A percentile compares a stretch with the other conserved stretches of the same genome.
phyloP scores from a whole-genome alignment of 2,329 filamentous ascomycete species.

The Aspergillus novoparasiticus region DNA sequence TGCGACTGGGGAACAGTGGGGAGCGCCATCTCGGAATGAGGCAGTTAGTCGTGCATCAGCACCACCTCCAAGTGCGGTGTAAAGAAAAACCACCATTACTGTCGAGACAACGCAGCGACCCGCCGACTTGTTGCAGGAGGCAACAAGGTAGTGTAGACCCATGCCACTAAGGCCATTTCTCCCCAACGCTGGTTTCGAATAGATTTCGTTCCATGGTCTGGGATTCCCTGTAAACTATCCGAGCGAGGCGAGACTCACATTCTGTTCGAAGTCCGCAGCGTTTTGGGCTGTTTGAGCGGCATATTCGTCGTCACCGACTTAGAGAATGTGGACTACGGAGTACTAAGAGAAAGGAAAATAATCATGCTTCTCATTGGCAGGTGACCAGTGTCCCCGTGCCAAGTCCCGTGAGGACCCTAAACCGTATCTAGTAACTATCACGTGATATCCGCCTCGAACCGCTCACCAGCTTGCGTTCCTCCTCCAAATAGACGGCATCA shows the following conservation, averaged over 20 bases:
- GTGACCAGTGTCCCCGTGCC: neutral
- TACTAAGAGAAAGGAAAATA: neutral
- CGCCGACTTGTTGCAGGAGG: conserved; percentile 10
- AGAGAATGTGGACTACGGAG: neutral
- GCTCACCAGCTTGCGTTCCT: conserved; percentile 21
- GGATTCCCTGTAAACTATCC: conserved; percentile 7
- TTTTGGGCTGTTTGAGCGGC: conserved; percentile 7
- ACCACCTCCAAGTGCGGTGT: conserved; percentile 23
- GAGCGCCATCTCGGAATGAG: conserved; percentile 24
- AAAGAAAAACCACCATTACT: conserved; percentile 16
- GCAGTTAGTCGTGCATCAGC: conserved; percentile 26
- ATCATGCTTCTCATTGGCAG: conserved; percentile 1
- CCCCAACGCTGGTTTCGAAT: conserved; percentile 5
- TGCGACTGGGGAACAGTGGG: conserved; percentile 21
- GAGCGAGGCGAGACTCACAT: conserved; percentile 4
- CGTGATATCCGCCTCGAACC: conserved; percentile 17
- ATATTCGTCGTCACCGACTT: neutral
- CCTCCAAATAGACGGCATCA: conserved; percentile 32
- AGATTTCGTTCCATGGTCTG: conserved; percentile 5
- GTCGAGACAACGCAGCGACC: conserved; percentile 25
- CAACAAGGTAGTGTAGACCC: neutral
- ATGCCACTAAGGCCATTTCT: conserved; percentile 2
- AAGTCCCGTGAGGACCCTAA: conserved; percentile 14
- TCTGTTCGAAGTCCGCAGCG: neutral
- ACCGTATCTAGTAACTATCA: conserved; percentile 10